These are phyloP conservation scores for Fusarium sp. DNA, from an alignment of 2,329 filamentous ascomycete genomes.

Conservation along the genomic window DNA sequence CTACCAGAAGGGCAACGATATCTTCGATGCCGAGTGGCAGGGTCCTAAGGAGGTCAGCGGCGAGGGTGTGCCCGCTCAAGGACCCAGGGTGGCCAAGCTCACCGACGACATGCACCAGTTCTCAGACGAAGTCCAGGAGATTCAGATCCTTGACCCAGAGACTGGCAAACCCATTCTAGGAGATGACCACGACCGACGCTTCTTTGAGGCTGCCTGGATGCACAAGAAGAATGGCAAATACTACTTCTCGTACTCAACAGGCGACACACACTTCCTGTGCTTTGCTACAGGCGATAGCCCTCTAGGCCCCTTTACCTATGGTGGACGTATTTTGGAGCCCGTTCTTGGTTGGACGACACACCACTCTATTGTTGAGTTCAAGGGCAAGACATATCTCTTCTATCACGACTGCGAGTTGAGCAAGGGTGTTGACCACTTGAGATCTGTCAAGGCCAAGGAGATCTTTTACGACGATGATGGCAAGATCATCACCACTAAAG, in stretches of 20 bases:
- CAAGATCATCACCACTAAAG: constrained; percentile 63
- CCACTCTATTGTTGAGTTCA: constrained; percentile 81
- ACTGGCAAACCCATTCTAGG: constrained; percentile 70
- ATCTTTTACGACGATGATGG: constrained; percentile 77
- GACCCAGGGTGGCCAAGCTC: constrained; percentile 75
- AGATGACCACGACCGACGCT: constrained; percentile 78
- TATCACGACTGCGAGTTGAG: constrained; percentile 80
- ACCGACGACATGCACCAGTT: constrained; percentile 75
- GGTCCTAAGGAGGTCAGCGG: constrained; percentile 71
- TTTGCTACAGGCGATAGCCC: constrained; percentile 76
- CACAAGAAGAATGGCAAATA: constrained; percentile 78
- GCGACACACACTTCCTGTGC: constrained; percentile 80
- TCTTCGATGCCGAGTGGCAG: constrained; percentile 67
- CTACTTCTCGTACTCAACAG: constrained; percentile 83
- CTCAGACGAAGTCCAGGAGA: constrained; percentile 65
- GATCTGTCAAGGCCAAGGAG: constrained; percentile 80
- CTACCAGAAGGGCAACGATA: constrained; percentile 68
- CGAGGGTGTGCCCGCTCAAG: constrained; percentile 67
- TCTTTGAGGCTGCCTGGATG: constrained; percentile 86
- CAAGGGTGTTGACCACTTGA: constrained; percentile 75
- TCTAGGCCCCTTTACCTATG: constrained; percentile 79
- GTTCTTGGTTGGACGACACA: constrained; percentile 86
- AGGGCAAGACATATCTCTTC: constrained; percentile 79
- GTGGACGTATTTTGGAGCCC: constrained; percentile 78
- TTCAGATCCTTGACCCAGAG: constrained; percentile 73